Conservation (phyloP, 2,329 filamentous ascomycete species). For the Hirsutella minnesotensis region DNA sequence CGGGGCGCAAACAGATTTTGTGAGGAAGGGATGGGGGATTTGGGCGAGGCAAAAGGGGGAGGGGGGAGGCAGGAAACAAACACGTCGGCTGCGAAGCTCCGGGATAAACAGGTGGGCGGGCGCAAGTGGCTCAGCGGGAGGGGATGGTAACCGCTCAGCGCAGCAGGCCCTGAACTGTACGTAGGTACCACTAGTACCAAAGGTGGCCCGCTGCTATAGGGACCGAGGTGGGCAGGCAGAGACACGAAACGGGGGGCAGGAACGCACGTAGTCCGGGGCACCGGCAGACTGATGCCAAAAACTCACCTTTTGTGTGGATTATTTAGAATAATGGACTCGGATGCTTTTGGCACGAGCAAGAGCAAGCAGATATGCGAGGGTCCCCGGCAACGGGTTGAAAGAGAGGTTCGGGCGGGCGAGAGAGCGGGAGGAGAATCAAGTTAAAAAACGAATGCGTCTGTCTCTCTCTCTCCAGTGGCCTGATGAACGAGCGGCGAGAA, state of each 20-base stretch:
- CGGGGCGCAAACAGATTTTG: neutral
- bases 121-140: neutral
- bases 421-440: too few relatives aligned
- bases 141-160: neutral
- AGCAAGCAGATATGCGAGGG: neutral
- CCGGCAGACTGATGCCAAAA: too few relatives aligned
- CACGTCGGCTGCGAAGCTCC: neutral
- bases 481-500: slow-evolving; percentile 26
- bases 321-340: neutral
- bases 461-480: slow-evolving; percentile 3
- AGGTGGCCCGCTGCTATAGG: too few relatives aligned
- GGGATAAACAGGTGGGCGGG: neutral
- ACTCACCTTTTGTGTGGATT: too few relatives aligned
- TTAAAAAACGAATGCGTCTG: slow-evolving; percentile 5
- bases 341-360: too few relatives aligned
- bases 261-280: too few relatives aligned
- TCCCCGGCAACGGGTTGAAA: neutral
- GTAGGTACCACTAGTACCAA: too few relatives aligned
- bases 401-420: neutral
- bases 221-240: too few relatives aligned
- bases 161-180: neutral
- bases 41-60: neutral
- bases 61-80: neutral
- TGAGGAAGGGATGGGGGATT: neutral
- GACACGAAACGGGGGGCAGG: too few relatives aligned